Evolutionary conservation across 352 stramenopile species (phyloP).

Genomic region (Globisporangium lucens): DNA sequence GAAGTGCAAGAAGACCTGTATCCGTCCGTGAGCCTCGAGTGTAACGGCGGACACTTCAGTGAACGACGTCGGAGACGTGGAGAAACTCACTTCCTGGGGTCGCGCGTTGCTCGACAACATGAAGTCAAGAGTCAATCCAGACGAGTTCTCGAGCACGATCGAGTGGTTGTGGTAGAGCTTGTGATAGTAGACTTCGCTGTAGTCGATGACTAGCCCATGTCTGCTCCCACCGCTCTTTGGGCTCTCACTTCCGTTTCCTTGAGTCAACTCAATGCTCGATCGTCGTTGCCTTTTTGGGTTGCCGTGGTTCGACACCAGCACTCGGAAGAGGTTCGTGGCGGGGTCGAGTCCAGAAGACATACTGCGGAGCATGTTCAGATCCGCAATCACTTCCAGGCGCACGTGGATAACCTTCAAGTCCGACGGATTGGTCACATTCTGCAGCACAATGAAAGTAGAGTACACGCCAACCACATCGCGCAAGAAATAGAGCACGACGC

Average conservation of each 20-base stretch:
- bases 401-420: conserved; percentile 88
- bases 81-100: conserved; percentile 82
- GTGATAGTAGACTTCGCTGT: conserved; percentile 86
- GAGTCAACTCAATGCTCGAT: conserved; percentile 49
- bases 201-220: conserved; percentile 65
- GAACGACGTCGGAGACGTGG: conserved; percentile 77
- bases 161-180: conserved; percentile 90
- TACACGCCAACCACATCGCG: conserved; percentile 80
- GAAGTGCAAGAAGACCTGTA: conserved; percentile 88
- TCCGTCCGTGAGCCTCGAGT: conserved; percentile 55
- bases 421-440: conserved; percentile 77
- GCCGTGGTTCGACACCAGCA: conserved; percentile 77
- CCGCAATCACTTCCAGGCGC: conserved; percentile 81
- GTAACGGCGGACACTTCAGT: conserved; percentile 80
- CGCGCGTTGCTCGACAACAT: conserved; percentile 82
- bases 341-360: conserved; percentile 73
- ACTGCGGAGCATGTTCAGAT: conserved; percentile 79
- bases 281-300: conserved; percentile 53
- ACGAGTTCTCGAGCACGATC: conserved; percentile 87
- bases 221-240: conserved; percentile 15
- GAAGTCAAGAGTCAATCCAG: conserved; percentile 80
- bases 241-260: conserved; percentile 7
- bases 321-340: conserved; percentile 78
- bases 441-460: conserved; percentile 82
- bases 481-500: conserved; percentile 79